Base-by-base conservation (phyloP, 177 flowering plant genomes). In the Vitis hybrid region DNA sequence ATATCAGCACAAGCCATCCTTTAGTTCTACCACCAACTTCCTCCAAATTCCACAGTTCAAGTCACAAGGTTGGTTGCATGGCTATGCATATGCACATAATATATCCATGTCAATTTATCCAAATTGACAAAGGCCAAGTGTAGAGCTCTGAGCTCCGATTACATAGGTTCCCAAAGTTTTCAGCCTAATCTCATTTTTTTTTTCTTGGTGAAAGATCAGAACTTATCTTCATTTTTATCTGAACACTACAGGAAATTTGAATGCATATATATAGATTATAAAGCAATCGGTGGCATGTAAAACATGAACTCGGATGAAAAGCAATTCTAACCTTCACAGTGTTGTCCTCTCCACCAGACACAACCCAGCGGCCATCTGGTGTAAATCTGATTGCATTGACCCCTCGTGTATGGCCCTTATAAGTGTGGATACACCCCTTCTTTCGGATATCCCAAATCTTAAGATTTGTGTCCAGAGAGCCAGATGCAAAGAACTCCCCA, bases 281-380 rank as follows among this genome's bases (percentile, higher is more conserved):
- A 11, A 20, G 2, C 12, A 58, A 31, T 20, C 2, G 62, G 29
- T 34, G 22, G 13, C 22, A 57, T 8, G 20, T 19, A 48, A 50
- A 54, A 51, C 34, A 60, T 48, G 18, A 54, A 50, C 10, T 50
- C 50, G 16, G 56, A 66, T 51, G 14, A 39, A 65, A 67, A 56
- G 65, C 8, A 61, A 60, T 34, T 49, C 78, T 61, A 68, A 93
- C 99, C 98, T 95, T 95, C 59, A 95, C 97, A 59, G 83, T 80
- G 73, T 91, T 88, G 86, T 95, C 99, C 77, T 95, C 98, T 65
- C 99, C 98, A 61, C 98, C 99, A 73, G 99, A 95, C 13, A 95
- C 99, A 79, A 95, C 91, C 99, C 99, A 95, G 26, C 99, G 97
- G 18, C 99, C 99, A 86, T 95, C 99, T 39, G 99, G 99, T 45